A percentile compares a stretch with the other conserved stretches of the same genome.
phyloP scores from a whole-genome alignment of 2,329 filamentous ascomycete genomes.

The Beauveria varroae region DNA sequence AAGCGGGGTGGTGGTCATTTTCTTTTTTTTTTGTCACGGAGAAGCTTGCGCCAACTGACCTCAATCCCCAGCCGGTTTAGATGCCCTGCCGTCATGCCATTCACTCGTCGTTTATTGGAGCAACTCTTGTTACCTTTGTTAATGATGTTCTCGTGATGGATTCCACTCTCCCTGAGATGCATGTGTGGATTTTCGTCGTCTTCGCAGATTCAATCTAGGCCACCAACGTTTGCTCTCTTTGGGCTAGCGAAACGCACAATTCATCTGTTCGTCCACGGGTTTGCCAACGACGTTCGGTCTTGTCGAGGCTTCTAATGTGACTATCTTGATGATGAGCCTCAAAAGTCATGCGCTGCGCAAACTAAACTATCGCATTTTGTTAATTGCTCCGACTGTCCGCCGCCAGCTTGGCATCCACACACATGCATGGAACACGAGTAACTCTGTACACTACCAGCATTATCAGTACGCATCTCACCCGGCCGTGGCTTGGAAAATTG shows the following conservation, averaged over 20 bases:
- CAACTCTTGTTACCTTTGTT: no score
- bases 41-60: background rate
- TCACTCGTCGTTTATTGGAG: background rate
- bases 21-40: background rate
- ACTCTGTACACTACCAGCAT: no score
- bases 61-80: no score
- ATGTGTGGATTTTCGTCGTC: background rate
- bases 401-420: background rate
- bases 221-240: background rate
- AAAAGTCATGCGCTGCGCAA: no score
- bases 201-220: background rate
- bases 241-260: no score
- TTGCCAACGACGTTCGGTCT: no score
- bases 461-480: background rate
- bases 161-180: background rate
- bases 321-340: no score
- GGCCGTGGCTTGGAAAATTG: no score
- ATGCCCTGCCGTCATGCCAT: background rate
- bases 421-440: background rate
- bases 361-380: background rate
- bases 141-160: background rate
- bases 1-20: no score
- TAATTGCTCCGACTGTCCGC: background rate
- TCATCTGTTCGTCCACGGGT: no score
- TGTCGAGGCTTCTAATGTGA: no score